Evolutionary conservation across 2,329 filamentous ascomycete genomes (phyloP), one percentile per base, ranked within the genome.

Genomic region (Penicillium sp.): DNA sequence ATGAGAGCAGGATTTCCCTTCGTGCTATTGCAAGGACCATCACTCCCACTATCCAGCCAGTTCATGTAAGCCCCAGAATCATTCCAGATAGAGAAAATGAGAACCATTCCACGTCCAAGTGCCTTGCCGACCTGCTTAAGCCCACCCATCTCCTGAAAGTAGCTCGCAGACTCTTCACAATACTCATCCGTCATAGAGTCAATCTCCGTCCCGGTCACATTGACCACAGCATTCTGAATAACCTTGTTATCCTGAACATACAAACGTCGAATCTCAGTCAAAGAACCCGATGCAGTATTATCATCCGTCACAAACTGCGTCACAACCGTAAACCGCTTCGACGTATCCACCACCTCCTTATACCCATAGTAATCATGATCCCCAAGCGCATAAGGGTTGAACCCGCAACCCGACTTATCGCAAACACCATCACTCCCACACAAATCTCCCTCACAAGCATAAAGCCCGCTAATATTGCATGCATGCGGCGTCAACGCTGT

Each of bases 391-490:
- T 85, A 88, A 22, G 79, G 69, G 78, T 87, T 87, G 79, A 84
- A 88, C 67, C 87, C 85, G 67, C 86, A 89, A 27, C 85, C 85
- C 63, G 85, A 81, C 62, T 84, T 82, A 69, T 88, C 86, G 69
- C 86, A 88, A 54, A 81, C 70, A 46, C 85, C 84, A 37, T 65
- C 71, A 26, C 57, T 49, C 6, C 57, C 64, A 67, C 86, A 86
- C 56, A 83, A 80, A 65, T 80, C 74, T 33, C 67, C 58, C 66
- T 76, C 63, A 54, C 75, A 76, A 31, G 69, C 72, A 29, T 81
- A 82, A 48, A 82, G 77, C 51, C 79, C 80, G 37, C 73, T 71
- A 49, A 68, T 73, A 54, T 70, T 74, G 77, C 85, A 88, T 35
- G 82, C 77, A 67, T 89, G 86, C 20, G 86, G 84, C 11, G 86